phyloP scores from a whole-genome alignment of 345 rosid genomes.

The Gossypium australe region DNA sequence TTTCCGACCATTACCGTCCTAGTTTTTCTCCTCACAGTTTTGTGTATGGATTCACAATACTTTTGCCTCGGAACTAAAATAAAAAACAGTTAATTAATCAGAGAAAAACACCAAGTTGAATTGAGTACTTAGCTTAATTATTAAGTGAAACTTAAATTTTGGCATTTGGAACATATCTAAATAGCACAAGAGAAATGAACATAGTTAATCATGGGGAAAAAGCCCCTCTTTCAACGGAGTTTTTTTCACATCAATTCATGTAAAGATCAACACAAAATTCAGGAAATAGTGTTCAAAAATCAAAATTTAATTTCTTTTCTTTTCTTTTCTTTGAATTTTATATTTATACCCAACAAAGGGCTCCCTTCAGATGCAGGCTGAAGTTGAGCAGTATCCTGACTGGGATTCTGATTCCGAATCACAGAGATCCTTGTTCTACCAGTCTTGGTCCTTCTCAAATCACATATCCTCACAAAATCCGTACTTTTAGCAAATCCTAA shows the following conservation, averaged over 20 bases:
- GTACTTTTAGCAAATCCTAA: slow-evolving; percentile 53
- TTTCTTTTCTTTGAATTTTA: not conserved
- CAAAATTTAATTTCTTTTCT: not conserved
- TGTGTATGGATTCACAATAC: slow-evolving; percentile 82
- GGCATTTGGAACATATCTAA: not conserved
- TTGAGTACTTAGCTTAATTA: not conserved
- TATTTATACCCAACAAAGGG: slow-evolving; percentile 74
- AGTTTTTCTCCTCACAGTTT: slow-evolving; percentile 88
- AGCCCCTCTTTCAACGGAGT: not conserved
- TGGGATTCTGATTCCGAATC: slow-evolving; percentile 56
- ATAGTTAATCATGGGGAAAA: not conserved
- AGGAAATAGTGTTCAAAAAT: not conserved
- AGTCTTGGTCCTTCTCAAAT: slow-evolving; percentile 46
- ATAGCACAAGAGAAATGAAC: not conserved
- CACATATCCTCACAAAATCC: slow-evolving; percentile 63
- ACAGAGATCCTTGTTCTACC: slow-evolving; percentile 41
- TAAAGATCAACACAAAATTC: not conserved
- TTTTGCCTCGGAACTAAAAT: slow-evolving; percentile 83
- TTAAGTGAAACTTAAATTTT: not conserved
- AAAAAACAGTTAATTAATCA: slow-evolving; percentile 2
- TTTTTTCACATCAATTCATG: not conserved
- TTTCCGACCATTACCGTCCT: slow-evolving; percentile 93
- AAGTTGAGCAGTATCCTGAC: slow-evolving; percentile 63
- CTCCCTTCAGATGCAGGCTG: slow-evolving; percentile 84
- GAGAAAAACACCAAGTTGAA: not conserved